These are phyloP conservation scores for Hanseniaspora sp. DNA, from an alignment of 1,139 yeast genomes.

Conservation along the genomic window DNA sequence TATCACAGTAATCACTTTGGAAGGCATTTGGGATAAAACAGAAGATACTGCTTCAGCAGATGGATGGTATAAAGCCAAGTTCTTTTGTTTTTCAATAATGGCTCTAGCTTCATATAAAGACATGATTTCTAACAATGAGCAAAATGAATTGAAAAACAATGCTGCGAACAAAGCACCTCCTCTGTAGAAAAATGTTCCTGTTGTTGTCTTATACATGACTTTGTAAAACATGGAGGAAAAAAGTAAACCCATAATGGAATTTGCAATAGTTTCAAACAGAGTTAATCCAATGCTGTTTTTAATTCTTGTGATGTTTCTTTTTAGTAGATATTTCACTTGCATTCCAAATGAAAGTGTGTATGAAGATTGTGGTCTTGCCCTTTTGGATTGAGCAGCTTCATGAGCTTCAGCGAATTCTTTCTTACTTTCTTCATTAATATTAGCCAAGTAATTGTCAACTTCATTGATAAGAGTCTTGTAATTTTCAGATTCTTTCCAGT, in stretches of 20 bases:
- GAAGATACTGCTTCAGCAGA: conserved; percentile 68
- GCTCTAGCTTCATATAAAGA: conserved; percentile 63
- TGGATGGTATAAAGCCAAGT: conserved; percentile 65
- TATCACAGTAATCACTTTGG: conserved; percentile 44
- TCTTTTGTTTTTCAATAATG: conserved; percentile 67
- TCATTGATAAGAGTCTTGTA: conserved; percentile 35
- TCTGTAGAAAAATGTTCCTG: conserved; percentile 52
- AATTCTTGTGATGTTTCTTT: conserved; percentile 53
- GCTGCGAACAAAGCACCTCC: conserved; percentile 70
- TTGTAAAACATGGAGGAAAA: conserved; percentile 68
- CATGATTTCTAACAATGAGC: conserved; percentile 63
- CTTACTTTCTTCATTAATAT: conserved; percentile 18
- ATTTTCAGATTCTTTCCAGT: conserved; percentile 59
- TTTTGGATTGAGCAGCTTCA: conserved; percentile 46
- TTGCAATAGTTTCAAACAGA: conserved; percentile 47
- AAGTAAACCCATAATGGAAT: conserved; percentile 61
- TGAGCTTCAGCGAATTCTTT: conserved; percentile 38
- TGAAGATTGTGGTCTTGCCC: conserved; percentile 44
- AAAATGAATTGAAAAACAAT: conserved; percentile 62
- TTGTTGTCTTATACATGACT: conserved; percentile 32
- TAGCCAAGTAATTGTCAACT: conserved; percentile 31
- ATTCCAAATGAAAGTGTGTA: conserved; percentile 53
- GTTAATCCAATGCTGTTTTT: conserved; percentile 59
- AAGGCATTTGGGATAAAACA: conserved; percentile 55
- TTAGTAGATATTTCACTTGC: conserved; percentile 52